Base-by-base conservation (phyloP, 768 basidiomycete genomes). In the Calocybe cyanea region DNA sequence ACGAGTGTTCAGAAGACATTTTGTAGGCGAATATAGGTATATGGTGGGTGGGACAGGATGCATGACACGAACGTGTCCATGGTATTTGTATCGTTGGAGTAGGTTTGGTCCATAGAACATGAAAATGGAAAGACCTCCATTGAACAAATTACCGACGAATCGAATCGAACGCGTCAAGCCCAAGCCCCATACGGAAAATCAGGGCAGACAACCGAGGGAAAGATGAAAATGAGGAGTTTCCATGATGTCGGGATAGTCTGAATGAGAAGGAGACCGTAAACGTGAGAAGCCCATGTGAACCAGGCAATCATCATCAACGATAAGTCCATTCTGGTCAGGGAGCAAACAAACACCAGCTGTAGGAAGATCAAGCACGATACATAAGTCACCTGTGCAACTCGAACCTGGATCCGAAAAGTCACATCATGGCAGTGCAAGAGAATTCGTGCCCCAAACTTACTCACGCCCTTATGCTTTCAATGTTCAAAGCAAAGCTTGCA, bases 1-100 rank as follows among this genome's bases (percentile, higher is more conserved):
- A 35, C 30, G 58, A 32, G 39, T 50, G 43, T 54, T 66, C 60
- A 40, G 64, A 55, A 36, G 67, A 64, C 67, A 67, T 66, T 41
- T 28, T 45, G 30, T 21, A 46, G 34, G 44, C 40, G 46, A 45
- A 39, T 40, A 40, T 31, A 18, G 38, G 33, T 36, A 23, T 45
- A 34, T 43, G 48, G 45, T 45, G 51, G 51, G 41, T 45, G 51
- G 46, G 52, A 45, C 49, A 41, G 40, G 49, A 49, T 28, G 42
- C 38, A 50, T 45, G 51, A 45, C 45, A 28, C 24, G 35, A 48
- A 43, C 41, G 43, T 24, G 33, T 20, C 36, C 36, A 50, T 54
- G 44, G 58, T 59, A 60, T 61, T 58, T 67, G 56, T 60, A 64
- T 40, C n/a, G 15, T 30, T 24, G 32, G 44, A 36, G 44, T 33